These are phyloP conservation scores for Conoideocrella luteorostrata DNA, from an alignment of 2,329 filamentous ascomycete genomes.

Conservation along the genomic window DNA sequence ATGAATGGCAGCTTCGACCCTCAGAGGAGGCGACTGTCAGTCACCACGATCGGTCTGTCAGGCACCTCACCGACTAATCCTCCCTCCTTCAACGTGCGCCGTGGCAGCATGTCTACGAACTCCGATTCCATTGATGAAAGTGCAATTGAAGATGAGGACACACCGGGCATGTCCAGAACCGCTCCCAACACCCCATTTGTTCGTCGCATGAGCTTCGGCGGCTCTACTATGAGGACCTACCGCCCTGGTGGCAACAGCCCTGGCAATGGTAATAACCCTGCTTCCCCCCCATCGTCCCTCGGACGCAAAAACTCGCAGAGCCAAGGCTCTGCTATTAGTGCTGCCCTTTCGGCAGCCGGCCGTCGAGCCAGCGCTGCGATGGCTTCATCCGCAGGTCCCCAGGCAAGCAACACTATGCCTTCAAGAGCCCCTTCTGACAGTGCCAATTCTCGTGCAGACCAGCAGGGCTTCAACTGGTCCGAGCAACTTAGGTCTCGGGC, in stretches of 20 bases:
- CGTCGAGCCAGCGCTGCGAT: conserved; percentile 30
- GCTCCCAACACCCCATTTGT: conserved; percentile 68
- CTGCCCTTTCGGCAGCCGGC: conserved; percentile 26
- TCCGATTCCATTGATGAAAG: conserved; percentile 64
- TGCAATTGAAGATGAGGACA: conserved; percentile 64
- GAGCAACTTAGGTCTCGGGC: conserved; percentile 90
- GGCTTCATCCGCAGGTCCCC: conserved; percentile 30
- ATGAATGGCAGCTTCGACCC: conserved; percentile 43
- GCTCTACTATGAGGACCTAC: conserved; percentile 60
- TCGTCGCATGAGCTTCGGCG: conserved; percentile 85
- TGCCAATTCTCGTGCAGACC: conserved; percentile 61
- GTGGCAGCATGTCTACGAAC: conserved; percentile 64
- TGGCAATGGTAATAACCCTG: conserved; percentile 55
- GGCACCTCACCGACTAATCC: conserved; percentile 58
- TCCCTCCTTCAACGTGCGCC: conserved; percentile 47
- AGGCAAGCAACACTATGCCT: conserved; percentile 55
- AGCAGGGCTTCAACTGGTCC: conserved; percentile 88
- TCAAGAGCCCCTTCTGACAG: conserved; percentile 60
- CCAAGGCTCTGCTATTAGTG: conserved; percentile 24
- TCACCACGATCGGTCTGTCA: conserved; percentile 68
- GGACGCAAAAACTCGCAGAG: conserved; percentile 24
- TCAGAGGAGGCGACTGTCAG: conserved; percentile 64
- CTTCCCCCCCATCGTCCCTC: conserved; percentile 31
- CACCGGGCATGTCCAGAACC: conserved; percentile 43
- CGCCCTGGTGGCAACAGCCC: conserved; percentile 48